A percentile compares a stretch with the other conserved stretches of the same genome.
Conservation (phyloP, 768 basidiomycete genomes). For the Russula griseocarnosa region DNA sequence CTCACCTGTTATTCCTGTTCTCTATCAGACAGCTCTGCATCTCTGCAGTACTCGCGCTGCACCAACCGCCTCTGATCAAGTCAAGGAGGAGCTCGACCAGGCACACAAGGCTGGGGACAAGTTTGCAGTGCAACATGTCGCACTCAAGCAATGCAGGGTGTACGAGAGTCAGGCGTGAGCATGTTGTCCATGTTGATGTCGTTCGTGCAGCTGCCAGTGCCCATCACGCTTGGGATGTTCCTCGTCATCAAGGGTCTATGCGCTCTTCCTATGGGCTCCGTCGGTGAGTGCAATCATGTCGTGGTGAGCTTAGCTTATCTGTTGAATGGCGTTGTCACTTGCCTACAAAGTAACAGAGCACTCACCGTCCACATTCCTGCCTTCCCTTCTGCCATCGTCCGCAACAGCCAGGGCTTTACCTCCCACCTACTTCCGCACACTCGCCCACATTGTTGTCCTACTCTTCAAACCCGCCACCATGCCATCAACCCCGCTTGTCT, state of each 20-base stretch:
- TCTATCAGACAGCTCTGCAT: conserved; percentile 54
- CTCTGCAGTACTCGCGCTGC: conserved; percentile 54
- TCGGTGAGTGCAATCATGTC: too few relatives aligned
- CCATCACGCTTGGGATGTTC: conserved; percentile 79
- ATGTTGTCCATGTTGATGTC: conserved; percentile 52
- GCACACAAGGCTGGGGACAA: conserved; percentile 38
- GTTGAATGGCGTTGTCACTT: too few relatives aligned
- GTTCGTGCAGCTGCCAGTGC: conserved; percentile 67
- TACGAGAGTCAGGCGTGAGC: conserved; percentile 65
- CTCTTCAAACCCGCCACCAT: conserved; percentile 9
- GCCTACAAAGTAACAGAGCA: conserved; percentile 43
- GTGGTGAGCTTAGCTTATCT: too few relatives aligned
- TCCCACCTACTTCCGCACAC: conserved; percentile 1
- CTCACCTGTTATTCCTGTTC: conserved; percentile 62
- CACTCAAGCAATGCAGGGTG: conserved; percentile 47
- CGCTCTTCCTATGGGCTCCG: conserved; percentile 57
- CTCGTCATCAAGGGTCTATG: conserved; percentile 73
- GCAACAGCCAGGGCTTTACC: background rate
- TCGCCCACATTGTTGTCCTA: too few relatives aligned
- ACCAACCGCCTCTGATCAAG: conserved; percentile 54
- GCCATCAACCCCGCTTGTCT: conserved; percentile 38
- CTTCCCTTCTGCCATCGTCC: background rate
- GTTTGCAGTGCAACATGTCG: conserved; percentile 41
- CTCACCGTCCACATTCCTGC: conserved; percentile 29
- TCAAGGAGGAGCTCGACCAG: conserved; percentile 46